Conservation (phyloP, 352 stramenopile species). For the Elongisporangium undulatum region DNA sequence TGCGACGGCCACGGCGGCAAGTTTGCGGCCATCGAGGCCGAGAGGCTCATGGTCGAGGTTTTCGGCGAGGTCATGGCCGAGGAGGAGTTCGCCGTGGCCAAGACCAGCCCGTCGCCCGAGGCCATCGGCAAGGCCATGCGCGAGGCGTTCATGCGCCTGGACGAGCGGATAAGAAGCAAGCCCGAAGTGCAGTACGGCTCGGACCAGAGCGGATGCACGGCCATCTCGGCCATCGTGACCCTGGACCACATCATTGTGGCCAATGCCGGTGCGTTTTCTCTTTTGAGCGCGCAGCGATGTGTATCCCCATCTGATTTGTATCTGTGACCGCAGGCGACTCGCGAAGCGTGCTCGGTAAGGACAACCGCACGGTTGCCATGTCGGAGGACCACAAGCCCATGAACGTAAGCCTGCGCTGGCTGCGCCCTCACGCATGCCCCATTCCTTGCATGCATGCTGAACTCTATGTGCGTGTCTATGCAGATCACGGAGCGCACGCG, state of each 20-base stretch:
- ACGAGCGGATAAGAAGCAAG: slow-evolving; percentile 49
- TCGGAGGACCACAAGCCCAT: slow-evolving; percentile 91
- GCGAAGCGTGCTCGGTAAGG: slow-evolving; percentile 64
- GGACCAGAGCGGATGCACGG: slow-evolving; percentile 76
- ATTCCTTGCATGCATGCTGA: background rate
- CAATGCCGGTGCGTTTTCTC: slow-evolving; percentile 42
- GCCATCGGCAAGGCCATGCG: slow-evolving; percentile 55
- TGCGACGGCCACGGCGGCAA: slow-evolving; percentile 77
- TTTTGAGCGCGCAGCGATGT: background rate
- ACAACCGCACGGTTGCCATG: slow-evolving; percentile 54
- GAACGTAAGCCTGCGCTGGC: slow-evolving; percentile 49
- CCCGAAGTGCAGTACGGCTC: slow-evolving; percentile 42
- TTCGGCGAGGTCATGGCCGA: slow-evolving; percentile 32
- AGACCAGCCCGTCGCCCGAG: slow-evolving; percentile 29
- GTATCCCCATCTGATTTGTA: background rate
- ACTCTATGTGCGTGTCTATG: slow-evolving; percentile 1
- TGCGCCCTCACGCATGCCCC: slow-evolving; percentile 18
- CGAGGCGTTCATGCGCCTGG: slow-evolving; percentile 62
- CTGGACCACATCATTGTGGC: slow-evolving; percentile 70
- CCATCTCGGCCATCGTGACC: slow-evolving; percentile 68
- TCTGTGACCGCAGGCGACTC: slow-evolving; percentile 42
- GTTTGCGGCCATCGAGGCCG: slow-evolving; percentile 45
- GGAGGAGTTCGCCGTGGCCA: slow-evolving; percentile 27
- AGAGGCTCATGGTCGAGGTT: slow-evolving; percentile 34
- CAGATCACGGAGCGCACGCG: slow-evolving; percentile 58